These are phyloP conservation scores for Delitschia confertaspora DNA, from an alignment of 495 filamentous ascomycete species.

Conservation along the genomic window DNA sequence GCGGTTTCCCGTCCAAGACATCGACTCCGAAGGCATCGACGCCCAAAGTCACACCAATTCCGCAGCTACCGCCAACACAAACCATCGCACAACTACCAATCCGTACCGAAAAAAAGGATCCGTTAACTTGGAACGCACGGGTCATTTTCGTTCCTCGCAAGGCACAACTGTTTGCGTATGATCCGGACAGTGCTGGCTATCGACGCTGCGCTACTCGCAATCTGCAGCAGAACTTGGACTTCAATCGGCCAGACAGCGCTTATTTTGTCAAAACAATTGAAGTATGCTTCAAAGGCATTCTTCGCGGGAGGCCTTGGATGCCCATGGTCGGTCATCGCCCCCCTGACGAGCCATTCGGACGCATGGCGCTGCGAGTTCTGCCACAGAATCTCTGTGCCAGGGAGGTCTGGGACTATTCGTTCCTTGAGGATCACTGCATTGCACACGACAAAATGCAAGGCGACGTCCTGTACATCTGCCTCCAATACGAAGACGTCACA, in stretches of 20 bases:
- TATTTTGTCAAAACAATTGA: constrained; percentile 27
- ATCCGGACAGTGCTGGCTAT: constrained; percentile 26
- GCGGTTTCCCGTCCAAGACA: constrained; percentile 8
- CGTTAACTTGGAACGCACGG: constrained; percentile 24
- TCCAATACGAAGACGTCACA: constrained; percentile 26
- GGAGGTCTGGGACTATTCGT: constrained; percentile 30
- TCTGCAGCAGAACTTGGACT: constrained; percentile 26
- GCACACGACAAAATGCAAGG: constrained; percentile 30
- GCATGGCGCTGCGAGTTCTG: constrained; percentile 21
- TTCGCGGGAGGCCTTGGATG: constrained; percentile 29
- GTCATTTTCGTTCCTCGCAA: constrained; percentile 28
- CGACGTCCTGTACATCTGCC: constrained; percentile 29
- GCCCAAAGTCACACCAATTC: constrained; percentile 14
- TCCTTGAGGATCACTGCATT: constrained; percentile 31
- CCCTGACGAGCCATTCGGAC: constrained; percentile 20
- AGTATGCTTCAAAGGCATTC: constrained; percentile 22
- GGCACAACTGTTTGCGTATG: constrained; percentile 24
- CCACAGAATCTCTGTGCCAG: constrained; percentile 21
- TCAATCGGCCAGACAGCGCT: constrained; percentile 23
- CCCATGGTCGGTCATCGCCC: constrained; percentile 25
- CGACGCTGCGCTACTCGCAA: constrained; percentile 27
- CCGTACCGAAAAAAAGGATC: constrained; percentile 27
- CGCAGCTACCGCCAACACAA: constrained; percentile 14
- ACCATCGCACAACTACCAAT: constrained; percentile 23
- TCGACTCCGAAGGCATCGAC: constrained; percentile 17